Conservation (phyloP, 2,329 filamentous ascomycete genomes). For the Aspergillus oerlinghausenensis region DNA sequence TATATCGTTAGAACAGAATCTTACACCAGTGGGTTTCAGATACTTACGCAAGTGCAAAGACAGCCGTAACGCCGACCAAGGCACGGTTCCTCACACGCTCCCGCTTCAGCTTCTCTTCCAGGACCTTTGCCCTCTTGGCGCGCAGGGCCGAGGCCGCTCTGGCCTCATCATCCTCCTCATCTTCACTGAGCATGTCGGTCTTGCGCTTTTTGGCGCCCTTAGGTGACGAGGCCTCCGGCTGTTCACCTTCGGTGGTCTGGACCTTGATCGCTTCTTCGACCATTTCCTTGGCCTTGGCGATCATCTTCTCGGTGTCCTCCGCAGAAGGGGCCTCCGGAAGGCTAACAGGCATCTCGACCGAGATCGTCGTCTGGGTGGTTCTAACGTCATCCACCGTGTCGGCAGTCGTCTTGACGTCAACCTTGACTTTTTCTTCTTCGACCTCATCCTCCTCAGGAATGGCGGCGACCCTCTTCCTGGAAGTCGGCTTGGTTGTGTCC, state of each 20-base stretch:
- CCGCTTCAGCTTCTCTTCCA: constrained; percentile 76
- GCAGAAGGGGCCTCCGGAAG: constrained; percentile 65
- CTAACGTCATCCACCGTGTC: constrained; percentile 54
- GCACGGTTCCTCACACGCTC: constrained; percentile 83
- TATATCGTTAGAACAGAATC: constrained; percentile 15
- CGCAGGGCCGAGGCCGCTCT: constrained; percentile 42
- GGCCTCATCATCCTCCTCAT: constrained; percentile 39
- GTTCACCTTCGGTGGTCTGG: constrained; percentile 37
- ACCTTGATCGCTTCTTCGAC: constrained; percentile 63
- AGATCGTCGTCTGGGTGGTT: constrained; percentile 67
- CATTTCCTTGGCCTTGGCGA: constrained; percentile 83
- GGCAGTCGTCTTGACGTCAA: constrained; percentile 64
- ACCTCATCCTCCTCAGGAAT: constrained; percentile 16
- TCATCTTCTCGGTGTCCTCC: constrained; percentile 76
- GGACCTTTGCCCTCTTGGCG: constrained; percentile 64
- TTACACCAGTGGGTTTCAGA: background rate
- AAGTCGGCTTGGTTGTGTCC: constrained; percentile 20
- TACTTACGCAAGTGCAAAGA: constrained; percentile 84
- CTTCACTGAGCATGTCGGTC: constrained; percentile 61
- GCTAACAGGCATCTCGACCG: constrained; percentile 68
- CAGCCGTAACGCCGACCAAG: constrained; percentile 78
- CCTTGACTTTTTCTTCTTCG: constrained; percentile 55
- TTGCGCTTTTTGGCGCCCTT: constrained; percentile 63
- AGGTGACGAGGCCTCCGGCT: constrained; percentile 27
- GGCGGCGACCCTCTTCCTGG: constrained; percentile 12